Conservation (phyloP, 768 basidiomycete species). For the Phlegmacium glaucopus region DNA sequence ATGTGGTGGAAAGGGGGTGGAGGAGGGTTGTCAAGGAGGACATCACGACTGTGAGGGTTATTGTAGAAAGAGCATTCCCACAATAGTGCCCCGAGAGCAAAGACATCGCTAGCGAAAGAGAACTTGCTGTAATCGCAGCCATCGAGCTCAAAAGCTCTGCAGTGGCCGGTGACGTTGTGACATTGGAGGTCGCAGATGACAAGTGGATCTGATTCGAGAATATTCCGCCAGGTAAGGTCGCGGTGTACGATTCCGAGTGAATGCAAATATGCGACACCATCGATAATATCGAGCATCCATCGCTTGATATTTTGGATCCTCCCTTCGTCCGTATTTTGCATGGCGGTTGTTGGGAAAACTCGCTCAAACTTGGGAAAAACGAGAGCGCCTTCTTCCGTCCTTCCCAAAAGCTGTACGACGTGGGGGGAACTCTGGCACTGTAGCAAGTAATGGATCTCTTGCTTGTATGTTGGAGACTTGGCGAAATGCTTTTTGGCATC, state of each 20-base stretch:
- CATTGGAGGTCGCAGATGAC: constrained; percentile 5
- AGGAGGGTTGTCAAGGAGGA: constrained; percentile 4
- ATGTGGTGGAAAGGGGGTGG: constrained; percentile 4
- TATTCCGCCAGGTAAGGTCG: constrained; percentile 1
- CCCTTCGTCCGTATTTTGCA: neutral
- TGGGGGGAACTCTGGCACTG: neutral
- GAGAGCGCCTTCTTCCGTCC: neutral
- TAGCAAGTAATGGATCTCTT: constrained; percentile 5
- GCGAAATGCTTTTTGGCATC: constrained; percentile 1
- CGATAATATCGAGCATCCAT: constrained; percentile 8
- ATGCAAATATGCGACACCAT: constrained; percentile 6
- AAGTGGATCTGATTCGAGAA: constrained; percentile 2
- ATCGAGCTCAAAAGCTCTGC: constrained; percentile 2
- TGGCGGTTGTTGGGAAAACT: neutral
- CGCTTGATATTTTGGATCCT: constrained; percentile 2
- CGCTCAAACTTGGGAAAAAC: neutral
- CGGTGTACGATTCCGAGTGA: constrained; percentile 5
- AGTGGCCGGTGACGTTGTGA: neutral
- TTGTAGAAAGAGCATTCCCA: constrained; percentile 5
- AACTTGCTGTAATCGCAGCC: constrained; percentile 1
- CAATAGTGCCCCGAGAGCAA: neutral
- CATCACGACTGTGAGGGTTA: constrained; percentile 1
- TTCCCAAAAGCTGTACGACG: constrained; percentile 4
- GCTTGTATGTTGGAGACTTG: constrained; percentile 5
- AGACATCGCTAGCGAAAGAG: neutral